Conservation (phyloP, 352 stramenopile species). For the Phytopythium aichiense region DNA sequence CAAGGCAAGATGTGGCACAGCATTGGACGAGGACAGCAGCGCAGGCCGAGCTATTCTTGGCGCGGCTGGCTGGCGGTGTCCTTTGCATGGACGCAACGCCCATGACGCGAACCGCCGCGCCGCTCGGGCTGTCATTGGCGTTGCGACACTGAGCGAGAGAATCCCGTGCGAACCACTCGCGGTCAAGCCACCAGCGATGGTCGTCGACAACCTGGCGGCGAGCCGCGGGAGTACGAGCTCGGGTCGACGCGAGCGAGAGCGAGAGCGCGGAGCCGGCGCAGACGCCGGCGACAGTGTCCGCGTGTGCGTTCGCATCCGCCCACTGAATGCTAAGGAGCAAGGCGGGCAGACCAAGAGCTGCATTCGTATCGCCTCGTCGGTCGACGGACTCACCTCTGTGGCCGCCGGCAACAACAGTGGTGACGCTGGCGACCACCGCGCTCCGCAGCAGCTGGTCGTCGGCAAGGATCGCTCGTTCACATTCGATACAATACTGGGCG, state of each 20-base stretch:
- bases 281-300: conserved; percentile 61
- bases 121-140: background rate
- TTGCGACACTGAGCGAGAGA: background rate
- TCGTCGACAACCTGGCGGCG: background rate
- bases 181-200: background rate
- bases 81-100: background rate
- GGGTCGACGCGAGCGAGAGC: conserved; percentile 15
- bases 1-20: no score
- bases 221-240: conserved; percentile 1
- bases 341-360: conserved; percentile 74
- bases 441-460: conserved; percentile 69
- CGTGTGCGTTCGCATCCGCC: conserved; percentile 74
- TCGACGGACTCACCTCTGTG: conserved; percentile 30
- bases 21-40: no score
- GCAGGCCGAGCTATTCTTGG: background rate
- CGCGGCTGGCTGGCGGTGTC: background rate
- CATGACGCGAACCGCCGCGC: conserved; percentile 1
- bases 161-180: background rate
- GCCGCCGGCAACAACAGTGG: conserved; percentile 17
- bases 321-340: conserved; percentile 58
- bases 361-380: conserved; percentile 49
- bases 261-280: background rate
- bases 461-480: conserved; percentile 86
- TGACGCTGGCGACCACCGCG: background rate
- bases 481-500: conserved; percentile 85